Base-by-base conservation (phyloP, 768 basidiomycete genomes). In the Suillus subalutaceus region DNA sequence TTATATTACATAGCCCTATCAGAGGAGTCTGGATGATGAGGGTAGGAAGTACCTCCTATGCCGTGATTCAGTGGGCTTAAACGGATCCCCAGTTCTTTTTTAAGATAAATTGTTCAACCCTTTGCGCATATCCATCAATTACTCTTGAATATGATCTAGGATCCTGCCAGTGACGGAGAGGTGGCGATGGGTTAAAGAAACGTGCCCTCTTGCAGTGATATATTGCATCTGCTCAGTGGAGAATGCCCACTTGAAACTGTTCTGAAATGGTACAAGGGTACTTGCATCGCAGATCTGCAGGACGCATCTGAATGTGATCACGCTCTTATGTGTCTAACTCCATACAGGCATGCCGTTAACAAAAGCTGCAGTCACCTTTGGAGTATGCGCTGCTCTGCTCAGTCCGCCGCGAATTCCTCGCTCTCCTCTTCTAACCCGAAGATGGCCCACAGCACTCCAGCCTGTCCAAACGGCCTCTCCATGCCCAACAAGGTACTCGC, bases 391-490 rank as follows among this genome's bases (percentile, higher is more conserved):
- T 66, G 20, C 0, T 41, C 26, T 7, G 6, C 10, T 60, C 26
- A 60, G 2, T 56, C 69, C 7, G 16, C 57, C 4, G 44, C 62
- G 5, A 62, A 61, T 12, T 62, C 67, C 20, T 52, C 67, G 9
- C 68, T 72, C 23, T 74, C 77, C 63, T 85, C 86, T 68, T 89
- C 84, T 23, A 93, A 76, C 38, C 93, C 93, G 73, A 91, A 89
- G 44, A 94, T 90, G 78, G 93, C 91, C 82, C 86, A 86, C 69
- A 94, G 75, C 70, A 91, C 76, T 72, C 85, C 84, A 37, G 88
- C 84, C 73, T 91, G 90, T 62, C 93, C 93, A 79, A 94, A 94
- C 23, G 93, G 93, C 75, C 93, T 78, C 79, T 92, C 90, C 67
- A 90, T 88, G 16, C 94, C 91, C 46, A 97, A 77, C 65, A 97